phyloP scores from a whole-genome alignment of 2,329 filamentous ascomycete genomes.

The Byssothecium circinans region DNA sequence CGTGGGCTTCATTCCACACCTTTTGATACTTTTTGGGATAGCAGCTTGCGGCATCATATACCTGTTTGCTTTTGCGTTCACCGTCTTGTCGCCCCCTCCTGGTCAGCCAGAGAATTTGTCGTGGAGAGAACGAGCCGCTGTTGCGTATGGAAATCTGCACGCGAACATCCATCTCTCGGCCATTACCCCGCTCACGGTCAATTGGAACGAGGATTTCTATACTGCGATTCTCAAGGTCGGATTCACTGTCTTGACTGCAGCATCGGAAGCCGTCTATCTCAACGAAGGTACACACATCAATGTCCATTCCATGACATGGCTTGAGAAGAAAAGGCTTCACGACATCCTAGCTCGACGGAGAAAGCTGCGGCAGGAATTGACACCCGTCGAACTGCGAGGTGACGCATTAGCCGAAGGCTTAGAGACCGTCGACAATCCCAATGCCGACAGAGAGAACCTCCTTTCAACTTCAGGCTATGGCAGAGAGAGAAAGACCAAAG shows the following conservation, averaged over 20 bases:
- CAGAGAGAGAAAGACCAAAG: constrained; percentile 66
- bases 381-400: constrained; percentile 47
- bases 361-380: constrained; percentile 40
- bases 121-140: constrained; percentile 62
- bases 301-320: constrained; percentile 78
- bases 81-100: constrained; percentile 66
- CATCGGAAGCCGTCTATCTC: constrained; percentile 92
- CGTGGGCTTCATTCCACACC: constrained; percentile 89
- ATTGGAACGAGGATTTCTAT: constrained; percentile 92
- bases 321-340: constrained; percentile 81
- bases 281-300: constrained; percentile 82
- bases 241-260: constrained; percentile 86
- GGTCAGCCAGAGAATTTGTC: constrained; percentile 50
- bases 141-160: constrained; percentile 87
- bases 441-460: constrained; percentile 34
- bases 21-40: constrained; percentile 83
- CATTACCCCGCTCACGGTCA: constrained; percentile 67
- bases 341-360: constrained; percentile 65
- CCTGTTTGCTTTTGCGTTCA: constrained; percentile 71
- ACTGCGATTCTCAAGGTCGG: constrained; percentile 84
- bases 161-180: constrained; percentile 81
- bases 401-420: constrained; percentile 43
- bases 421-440: constrained; percentile 37
- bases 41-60: constrained; percentile 77
- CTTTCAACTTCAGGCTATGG: constrained; percentile 57